Percentiles rank a stretch among this genome's conserved stretches.
Conservation (phyloP, 208 protist species). For the Naegleria fowleri region DNA sequence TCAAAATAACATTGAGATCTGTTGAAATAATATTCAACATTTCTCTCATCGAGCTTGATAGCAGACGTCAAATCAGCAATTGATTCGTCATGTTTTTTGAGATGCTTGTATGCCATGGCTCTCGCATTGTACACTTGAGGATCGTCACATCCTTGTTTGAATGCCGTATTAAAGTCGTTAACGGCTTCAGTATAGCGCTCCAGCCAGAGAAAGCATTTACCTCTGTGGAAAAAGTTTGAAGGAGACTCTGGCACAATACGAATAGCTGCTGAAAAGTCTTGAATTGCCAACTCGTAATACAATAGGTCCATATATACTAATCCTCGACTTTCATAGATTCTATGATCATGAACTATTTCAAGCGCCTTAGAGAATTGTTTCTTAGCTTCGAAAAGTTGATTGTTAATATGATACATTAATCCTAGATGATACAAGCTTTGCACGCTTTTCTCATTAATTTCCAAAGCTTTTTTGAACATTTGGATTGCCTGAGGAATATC, state of each 20-base stretch:
- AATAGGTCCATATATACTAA: slow-evolving; percentile 62
- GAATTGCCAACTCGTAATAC: slow-evolving; percentile 63
- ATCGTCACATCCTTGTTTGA: slow-evolving; percentile 41
- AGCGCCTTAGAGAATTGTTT: slow-evolving; percentile 53
- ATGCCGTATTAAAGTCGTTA: slow-evolving; percentile 42
- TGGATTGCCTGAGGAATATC: slow-evolving; percentile 43
- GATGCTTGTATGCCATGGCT: slow-evolving; percentile 48
- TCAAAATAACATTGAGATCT: slow-evolving; percentile 47
- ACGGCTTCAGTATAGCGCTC: slow-evolving; percentile 52
- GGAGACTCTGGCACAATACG: slow-evolving; percentile 41
- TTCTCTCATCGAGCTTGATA: slow-evolving; percentile 37
- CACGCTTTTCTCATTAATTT: slow-evolving; percentile 44
- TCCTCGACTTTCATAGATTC: slow-evolving; percentile 52
- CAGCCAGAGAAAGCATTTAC: slow-evolving; percentile 43
- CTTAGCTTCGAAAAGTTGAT: slow-evolving; percentile 50
- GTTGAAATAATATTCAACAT: slow-evolving; percentile 50
- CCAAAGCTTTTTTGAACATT: slow-evolving; percentile 47
- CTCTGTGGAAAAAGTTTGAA: slow-evolving; percentile 54
- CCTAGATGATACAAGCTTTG: slow-evolving; percentile 51
- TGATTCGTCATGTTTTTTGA: slow-evolving; percentile 41
- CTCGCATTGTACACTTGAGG: slow-evolving; percentile 52
- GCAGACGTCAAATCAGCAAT: slow-evolving; percentile 38
- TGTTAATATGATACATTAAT: slow-evolving; percentile 47
- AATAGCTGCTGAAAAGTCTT: slow-evolving; percentile 62
- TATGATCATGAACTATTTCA: slow-evolving; percentile 44